Evolutionary conservation across 2,329 filamentous ascomycete genomes (phyloP).

Genomic region (Monilinia vaccinii-corymbosi): DNA sequence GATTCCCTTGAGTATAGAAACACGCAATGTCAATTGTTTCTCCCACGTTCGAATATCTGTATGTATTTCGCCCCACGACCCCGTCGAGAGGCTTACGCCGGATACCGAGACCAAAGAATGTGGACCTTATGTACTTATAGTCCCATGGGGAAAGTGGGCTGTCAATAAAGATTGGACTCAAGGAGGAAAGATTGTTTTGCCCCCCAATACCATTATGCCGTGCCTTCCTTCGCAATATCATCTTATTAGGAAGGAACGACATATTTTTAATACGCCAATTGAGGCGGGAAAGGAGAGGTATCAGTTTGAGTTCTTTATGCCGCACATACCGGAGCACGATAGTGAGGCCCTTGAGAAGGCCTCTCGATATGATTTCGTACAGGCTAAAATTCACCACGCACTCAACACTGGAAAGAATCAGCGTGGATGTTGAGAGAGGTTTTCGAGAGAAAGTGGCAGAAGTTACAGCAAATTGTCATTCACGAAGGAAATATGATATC

Average conservation of each 20-base stretch:
- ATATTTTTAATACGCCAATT: background rate
- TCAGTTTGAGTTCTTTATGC: background rate
- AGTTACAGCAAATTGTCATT: too few relatives aligned
- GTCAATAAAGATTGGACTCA: accelerated
- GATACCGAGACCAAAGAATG: background rate
- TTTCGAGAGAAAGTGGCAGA: background rate
- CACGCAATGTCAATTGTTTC: background rate
- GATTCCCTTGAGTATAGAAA: background rate
- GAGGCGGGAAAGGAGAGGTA: background rate
- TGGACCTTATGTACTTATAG: background rate
- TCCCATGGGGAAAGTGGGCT: background rate
- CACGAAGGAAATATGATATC: too few relatives aligned
- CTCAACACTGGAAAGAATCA: too few relatives aligned
- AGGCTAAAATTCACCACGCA: background rate
- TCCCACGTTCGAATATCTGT: background rate
- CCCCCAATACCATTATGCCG: background rate
- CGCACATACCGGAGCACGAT: background rate
- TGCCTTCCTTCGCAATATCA: too few relatives aligned
- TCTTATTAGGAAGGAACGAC: background rate
- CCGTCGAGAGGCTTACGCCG: background rate
- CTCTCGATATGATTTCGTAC: background rate
- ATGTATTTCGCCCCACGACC: background rate
- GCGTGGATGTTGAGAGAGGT: background rate
- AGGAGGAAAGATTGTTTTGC: background rate
- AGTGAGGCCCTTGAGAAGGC: accelerated